Evolutionary conservation across 495 filamentous ascomycete species (phyloP).

Genomic region (Xylaria venustula): DNA sequence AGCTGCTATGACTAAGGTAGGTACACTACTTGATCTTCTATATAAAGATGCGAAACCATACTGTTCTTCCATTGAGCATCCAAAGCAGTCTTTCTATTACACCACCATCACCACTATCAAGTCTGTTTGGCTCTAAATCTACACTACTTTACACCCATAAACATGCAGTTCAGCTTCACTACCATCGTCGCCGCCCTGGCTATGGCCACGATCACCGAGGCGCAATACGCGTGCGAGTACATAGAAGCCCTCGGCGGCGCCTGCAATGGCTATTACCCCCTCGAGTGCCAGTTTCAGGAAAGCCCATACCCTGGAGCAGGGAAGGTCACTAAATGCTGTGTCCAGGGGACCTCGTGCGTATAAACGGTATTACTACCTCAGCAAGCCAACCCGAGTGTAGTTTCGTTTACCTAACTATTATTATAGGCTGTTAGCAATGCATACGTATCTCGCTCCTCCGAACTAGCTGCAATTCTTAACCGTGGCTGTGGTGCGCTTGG

Average conservation of each 20-base stretch:
- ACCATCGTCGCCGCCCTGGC: conserved; percentile 7
- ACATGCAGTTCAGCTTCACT: conserved; percentile 13
- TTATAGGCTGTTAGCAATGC: conserved; percentile 6
- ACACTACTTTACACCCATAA: conserved; percentile 5
- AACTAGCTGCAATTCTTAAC: conserved; percentile 2
- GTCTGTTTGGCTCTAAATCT: conserved; percentile 6
- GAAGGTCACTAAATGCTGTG: conserved; percentile 6
- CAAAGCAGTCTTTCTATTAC: not conserved
- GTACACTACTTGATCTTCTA: not conserved
- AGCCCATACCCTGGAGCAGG: conserved; percentile 7
- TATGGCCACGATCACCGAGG: conserved; percentile 2
- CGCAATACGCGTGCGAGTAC: not conserved
- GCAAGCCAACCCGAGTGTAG: conserved; percentile 1
- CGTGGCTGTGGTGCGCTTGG: not conserved
- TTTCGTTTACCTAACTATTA: conserved; percentile 8
- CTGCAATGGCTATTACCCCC: conserved; percentile 8
- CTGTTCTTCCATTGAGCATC: conserved; percentile 1
- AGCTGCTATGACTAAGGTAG: not conserved
- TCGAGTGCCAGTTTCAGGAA: conserved; percentile 4
- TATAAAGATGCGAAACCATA: conserved; percentile 6
- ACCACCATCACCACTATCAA: not conserved
- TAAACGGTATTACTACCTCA: conserved; percentile 10
- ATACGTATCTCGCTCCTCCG: conserved; percentile 4
- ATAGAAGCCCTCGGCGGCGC: conserved; percentile 11
- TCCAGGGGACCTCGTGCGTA: not conserved